Base-by-base conservation (phyloP, 1,284 basidiomycete species). In the Rhizoctonia solani region DNA sequence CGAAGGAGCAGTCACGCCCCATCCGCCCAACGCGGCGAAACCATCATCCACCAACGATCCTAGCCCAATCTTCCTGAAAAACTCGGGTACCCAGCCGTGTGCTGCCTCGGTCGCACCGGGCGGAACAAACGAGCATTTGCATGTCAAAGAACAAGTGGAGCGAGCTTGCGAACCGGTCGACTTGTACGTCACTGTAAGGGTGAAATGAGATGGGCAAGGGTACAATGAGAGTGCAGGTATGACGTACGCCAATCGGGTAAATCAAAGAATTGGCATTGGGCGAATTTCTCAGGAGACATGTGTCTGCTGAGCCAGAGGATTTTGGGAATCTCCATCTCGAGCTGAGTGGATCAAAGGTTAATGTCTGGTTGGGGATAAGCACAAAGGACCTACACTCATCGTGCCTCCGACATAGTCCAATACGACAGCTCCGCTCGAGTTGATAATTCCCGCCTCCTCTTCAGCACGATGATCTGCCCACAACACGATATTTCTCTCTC, bases 321-420 rank as follows among this genome's bases (percentile, higher is more conserved):
- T 79, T 98, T 98, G 0, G 95, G 95, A 49, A 96, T 87, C 78
- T 97, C 95, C 95, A 98, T 97, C 78, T 98, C 95, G 55, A 97
- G 83, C 92, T 95, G 42, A 72, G 72, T 8, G 71, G 29, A 11
- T 34, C 44, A 41, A 54, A 30, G 25, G 46, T 16, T 30, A 30
- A 8, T 29, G 16, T 58, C 39, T 42, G 53, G 58, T 30, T 6
- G 8, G 16, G 59, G 73, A 41, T 59, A 76, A 75, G 85, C 80
- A 59, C 54, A 55, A 58, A 41, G n/a, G 23, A 32, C 89, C 72
- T 79, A 95, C 93, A 76, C 93, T 96, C 90, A 99, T 98, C 37
- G 87, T 93, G 55, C 94, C 94, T 27, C 96, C 96, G 42, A 99
- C 95, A 77, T 96, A 99, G 71, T 95, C 88, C 71, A 99, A 82